These are phyloP conservation scores for Zygoascus flipseniorum DNA, from an alignment of 805 yeast species.

Conservation along the genomic window DNA sequence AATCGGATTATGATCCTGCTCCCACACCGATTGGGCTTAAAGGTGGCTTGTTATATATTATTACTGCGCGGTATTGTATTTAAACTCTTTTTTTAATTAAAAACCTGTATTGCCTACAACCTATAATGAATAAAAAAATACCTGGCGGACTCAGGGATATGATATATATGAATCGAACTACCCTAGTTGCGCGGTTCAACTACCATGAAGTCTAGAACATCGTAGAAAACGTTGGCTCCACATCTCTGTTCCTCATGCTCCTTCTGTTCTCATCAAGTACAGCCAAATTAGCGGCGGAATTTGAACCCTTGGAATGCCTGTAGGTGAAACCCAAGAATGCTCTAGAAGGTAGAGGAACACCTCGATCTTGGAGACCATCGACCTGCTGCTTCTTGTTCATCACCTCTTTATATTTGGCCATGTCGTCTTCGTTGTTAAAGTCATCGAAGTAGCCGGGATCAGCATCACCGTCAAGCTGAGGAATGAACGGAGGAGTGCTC, in stretches of 20 bases:
- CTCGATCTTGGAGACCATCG: constrained; percentile 67
- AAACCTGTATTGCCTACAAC: not conserved
- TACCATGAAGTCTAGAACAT: constrained; percentile 9
- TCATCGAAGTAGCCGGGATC: constrained; percentile 99
- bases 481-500: constrained; percentile 87
- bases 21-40: too few relatives aligned
- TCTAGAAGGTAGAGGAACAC: constrained; percentile 46
- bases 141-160: too few relatives aligned
- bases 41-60: too few relatives aligned
- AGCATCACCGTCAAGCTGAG: constrained; percentile 91
- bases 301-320: constrained; percentile 53
- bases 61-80: too few relatives aligned
- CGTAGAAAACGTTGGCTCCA: constrained; percentile 16
- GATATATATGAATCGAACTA: not conserved
- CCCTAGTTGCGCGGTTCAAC: not conserved
- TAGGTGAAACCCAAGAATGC: constrained; percentile 94
- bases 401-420: constrained; percentile 97
- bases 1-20: too few relatives aligned
- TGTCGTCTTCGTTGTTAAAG: constrained; percentile 89
- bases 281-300: constrained; percentile 2
- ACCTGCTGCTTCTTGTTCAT: constrained; percentile 83
- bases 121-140: not conserved
- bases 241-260: constrained; percentile 1
- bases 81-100: not conserved
- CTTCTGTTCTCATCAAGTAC: constrained; percentile 12